phyloP scores from a whole-genome alignment of 352 stramenopile genomes.

The Phytophthora palmivora region DNA sequence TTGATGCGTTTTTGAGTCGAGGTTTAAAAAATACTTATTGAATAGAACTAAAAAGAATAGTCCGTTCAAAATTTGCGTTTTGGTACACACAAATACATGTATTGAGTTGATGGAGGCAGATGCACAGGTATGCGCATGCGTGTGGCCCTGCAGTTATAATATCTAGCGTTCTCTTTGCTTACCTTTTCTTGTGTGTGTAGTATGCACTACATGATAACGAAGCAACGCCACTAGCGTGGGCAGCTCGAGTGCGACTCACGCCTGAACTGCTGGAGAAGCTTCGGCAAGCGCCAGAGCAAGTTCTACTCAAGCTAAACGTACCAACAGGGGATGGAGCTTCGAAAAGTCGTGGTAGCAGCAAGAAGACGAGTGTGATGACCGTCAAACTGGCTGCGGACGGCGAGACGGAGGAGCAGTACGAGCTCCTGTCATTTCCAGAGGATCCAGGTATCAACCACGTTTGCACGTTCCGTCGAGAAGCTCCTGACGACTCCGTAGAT shows the following conservation, averaged over 20 bases:
- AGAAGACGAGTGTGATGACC: slow-evolving; percentile 61
- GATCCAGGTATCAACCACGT: slow-evolving; percentile 74
- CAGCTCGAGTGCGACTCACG: slow-evolving; percentile 76
- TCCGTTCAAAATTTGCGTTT: too few species aligned
- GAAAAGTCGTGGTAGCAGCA: slow-evolving; percentile 28
- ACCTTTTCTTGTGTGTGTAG: slow-evolving; percentile 30
- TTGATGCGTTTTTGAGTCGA: too few species aligned
- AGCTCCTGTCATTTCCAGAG: slow-evolving; percentile 80
- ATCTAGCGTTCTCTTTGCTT: not conserved
- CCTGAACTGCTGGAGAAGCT: slow-evolving; percentile 77
- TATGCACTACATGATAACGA: slow-evolving; percentile 77
- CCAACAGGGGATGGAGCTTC: slow-evolving; percentile 13
- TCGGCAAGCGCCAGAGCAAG: slow-evolving; percentile 38
- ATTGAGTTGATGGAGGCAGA: too few species aligned
- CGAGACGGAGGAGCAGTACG: slow-evolving; percentile 54
- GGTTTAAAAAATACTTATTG: too few species aligned
- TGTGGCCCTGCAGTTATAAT: not conserved
- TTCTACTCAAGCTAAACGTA: slow-evolving; percentile 35
- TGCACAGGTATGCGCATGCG: slow-evolving; percentile 11
- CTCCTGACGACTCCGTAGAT: not conserved
- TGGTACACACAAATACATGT: too few species aligned
- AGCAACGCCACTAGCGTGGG: slow-evolving; percentile 48
- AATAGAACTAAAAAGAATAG: too few species aligned
- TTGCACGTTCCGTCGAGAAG: slow-evolving; percentile 56
- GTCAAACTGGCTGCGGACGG: slow-evolving; percentile 33